These are phyloP conservation scores for Cucurbita moschata DNA, from an alignment of 306 rosid genomes.

Conservation along the genomic window DNA sequence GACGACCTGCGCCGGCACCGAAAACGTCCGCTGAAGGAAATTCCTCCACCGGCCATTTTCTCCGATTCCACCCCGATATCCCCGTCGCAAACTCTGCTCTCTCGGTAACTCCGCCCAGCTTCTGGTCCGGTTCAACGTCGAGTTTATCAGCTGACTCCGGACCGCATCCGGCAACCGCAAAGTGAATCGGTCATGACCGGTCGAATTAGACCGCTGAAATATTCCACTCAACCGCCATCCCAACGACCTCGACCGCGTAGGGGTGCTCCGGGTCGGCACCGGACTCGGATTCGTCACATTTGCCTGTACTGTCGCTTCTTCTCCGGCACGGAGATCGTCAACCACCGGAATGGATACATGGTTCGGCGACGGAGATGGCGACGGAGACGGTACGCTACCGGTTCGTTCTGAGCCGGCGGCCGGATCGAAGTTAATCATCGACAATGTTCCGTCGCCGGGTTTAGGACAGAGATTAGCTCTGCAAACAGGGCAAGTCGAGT, in stretches of 20 bases:
- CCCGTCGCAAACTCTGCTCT: constrained; percentile 38
- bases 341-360: constrained; percentile 5
- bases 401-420: neutral
- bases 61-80: constrained; percentile 30
- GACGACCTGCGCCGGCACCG: constrained; percentile 8
- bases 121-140: constrained; percentile 23
- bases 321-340: neutral
- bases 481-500: constrained; percentile 85
- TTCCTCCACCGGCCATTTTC: constrained; percentile 12
- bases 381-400: constrained; percentile 3
- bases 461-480: constrained; percentile 44
- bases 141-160: constrained; percentile 37
- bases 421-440: constrained; percentile 1
- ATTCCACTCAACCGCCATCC: constrained; percentile 18
- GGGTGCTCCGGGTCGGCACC: constrained; percentile 10
- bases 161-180: constrained; percentile 60
- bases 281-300: neutral
- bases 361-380: neutral
- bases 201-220: constrained; percentile 43
- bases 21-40: neutral
- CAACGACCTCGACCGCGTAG: constrained; percentile 23
- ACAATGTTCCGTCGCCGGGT: constrained; percentile 25
- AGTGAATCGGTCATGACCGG: constrained; percentile 65
- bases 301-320: constrained; percentile 8
- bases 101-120: constrained; percentile 32